Percentiles rank a stretch among this genome's conserved stretches.
phyloP scores from a whole-genome alignment of 2,329 filamentous ascomycete species.

The Phialemonium atrogriseum region DNA sequence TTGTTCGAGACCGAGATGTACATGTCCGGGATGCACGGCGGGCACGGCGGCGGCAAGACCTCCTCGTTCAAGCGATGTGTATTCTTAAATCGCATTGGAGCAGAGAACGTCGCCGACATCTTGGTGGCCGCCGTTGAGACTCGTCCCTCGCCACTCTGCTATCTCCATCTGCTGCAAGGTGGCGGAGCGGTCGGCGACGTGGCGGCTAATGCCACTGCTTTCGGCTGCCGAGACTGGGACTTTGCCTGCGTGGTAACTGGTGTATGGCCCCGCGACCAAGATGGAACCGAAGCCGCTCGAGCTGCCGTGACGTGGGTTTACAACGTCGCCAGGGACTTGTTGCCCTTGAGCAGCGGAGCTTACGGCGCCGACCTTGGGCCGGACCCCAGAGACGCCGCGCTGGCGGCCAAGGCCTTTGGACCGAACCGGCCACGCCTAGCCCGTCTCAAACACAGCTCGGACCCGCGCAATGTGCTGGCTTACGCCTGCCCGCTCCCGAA shows the following conservation, averaged over 20 bases:
- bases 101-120: slow-evolving; percentile 18
- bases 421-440: slow-evolving; percentile 39
- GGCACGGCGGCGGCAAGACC: slow-evolving; percentile 49
- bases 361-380: slow-evolving; percentile 57
- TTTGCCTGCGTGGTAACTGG: slow-evolving; percentile 58
- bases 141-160: slow-evolving; percentile 46
- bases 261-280: slow-evolving; percentile 48
- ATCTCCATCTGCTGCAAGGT: slow-evolving; percentile 55
- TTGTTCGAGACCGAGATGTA: slow-evolving; percentile 55
- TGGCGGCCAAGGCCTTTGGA: slow-evolving; percentile 50
- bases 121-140: slow-evolving; percentile 36
- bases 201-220: slow-evolving; percentile 39
- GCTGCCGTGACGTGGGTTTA: slow-evolving; percentile 48
- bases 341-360: slow-evolving; percentile 40
- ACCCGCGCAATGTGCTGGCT: slow-evolving; percentile 42
- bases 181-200: slow-evolving; percentile 42
- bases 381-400: slow-evolving; percentile 44
- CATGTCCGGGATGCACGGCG: slow-evolving; percentile 50
- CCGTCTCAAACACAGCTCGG: slow-evolving; percentile 38
- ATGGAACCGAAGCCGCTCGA: slow-evolving; percentile 31
- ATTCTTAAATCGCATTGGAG: slow-evolving; percentile 43
- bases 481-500: slow-evolving; percentile 47
- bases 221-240: slow-evolving; percentile 56
- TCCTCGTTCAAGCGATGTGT: slow-evolving; percentile 58
- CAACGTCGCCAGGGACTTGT: slow-evolving; percentile 32